phyloP scores from a whole-genome alignment of 2,329 filamentous ascomycete genomes.

The Fusarium oxysporum region DNA sequence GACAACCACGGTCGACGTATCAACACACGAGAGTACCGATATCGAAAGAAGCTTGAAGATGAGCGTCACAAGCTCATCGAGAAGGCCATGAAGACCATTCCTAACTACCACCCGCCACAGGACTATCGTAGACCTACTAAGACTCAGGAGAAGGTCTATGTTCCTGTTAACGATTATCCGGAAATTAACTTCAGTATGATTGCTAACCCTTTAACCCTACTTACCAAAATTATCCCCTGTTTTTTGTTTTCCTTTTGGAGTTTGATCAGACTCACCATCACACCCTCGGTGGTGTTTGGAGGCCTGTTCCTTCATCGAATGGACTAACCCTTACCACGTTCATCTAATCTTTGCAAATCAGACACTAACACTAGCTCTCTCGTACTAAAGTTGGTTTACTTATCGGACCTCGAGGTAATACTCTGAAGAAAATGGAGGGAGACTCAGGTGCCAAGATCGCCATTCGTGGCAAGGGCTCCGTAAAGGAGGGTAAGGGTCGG shows the following conservation, averaged over 20 bases:
- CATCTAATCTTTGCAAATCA: constrained; percentile 54
- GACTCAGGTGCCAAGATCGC: constrained; percentile 99
- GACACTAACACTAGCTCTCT: constrained; percentile 93
- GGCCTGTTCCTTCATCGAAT: constrained; percentile 51
- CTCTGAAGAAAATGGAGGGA: constrained; percentile 98
- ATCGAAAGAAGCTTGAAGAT: constrained; percentile 97
- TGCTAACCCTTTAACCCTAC: constrained; percentile 97
- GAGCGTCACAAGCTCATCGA: constrained; percentile 99
- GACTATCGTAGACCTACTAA: constrained; percentile 99
- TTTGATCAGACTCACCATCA: constrained; percentile 57
- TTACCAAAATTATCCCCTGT: constrained; percentile 55
- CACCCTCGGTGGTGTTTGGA: constrained; percentile 49
- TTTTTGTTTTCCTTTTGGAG: constrained; percentile 57
- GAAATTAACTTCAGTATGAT: constrained; percentile 99
- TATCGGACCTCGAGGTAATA: constrained; percentile 99
- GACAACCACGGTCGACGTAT: constrained; percentile 99
- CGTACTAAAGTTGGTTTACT: constrained; percentile 97
- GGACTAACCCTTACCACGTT: constrained; percentile 44
- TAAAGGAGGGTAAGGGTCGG: constrained; percentile 99
- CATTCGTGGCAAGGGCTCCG: constrained; percentile 98
- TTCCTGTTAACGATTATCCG: constrained; percentile 99
- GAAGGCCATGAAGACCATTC: constrained; percentile 99
- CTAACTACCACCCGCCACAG: constrained; percentile 98
- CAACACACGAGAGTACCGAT: constrained; percentile 98
- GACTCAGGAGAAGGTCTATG: constrained; percentile 99